These are phyloP conservation scores for Venturia nashicola DNA, from an alignment of 2,329 filamentous ascomycete species.

Conservation along the genomic window DNA sequence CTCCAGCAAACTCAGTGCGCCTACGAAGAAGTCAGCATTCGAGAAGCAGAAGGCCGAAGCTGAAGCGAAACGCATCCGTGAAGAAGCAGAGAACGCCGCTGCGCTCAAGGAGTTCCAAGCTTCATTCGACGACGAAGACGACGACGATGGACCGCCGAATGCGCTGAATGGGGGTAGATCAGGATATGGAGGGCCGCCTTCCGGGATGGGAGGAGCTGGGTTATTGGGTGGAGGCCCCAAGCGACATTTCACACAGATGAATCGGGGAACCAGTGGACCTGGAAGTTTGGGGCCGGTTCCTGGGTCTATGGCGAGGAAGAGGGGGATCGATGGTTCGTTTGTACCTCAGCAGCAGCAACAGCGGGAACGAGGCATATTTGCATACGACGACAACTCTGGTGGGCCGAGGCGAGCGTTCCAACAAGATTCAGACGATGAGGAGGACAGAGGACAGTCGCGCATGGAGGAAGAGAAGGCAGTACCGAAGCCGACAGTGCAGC, in stretches of 20 bases:
- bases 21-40: constrained; percentile 74
- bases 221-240: constrained; percentile 13
- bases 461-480: constrained; percentile 34
- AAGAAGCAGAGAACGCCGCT: constrained; percentile 76
- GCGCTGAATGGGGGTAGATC: neutral
- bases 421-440: constrained; percentile 25
- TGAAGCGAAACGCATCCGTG: constrained; percentile 73
- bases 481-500: constrained; percentile 42
- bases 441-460: constrained; percentile 26
- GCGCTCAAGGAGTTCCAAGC: constrained; percentile 83
- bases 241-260: constrained; percentile 46
- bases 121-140: constrained; percentile 27
- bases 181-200: constrained; percentile 13
- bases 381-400: constrained; percentile 25
- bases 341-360: constrained; percentile 15
- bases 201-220: constrained; percentile 33
- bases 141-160: constrained; percentile 6
- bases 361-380: constrained; percentile 23
- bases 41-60: constrained; percentile 82
- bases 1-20: constrained; percentile 64
- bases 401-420: constrained; percentile 28
- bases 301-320: constrained; percentile 28
- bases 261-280: constrained; percentile 36
- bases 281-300: constrained; percentile 35
- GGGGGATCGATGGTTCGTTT: constrained; percentile 29